Base-by-base conservation (phyloP, 352 stramenopile species). In the Phytophthora brassicae region DNA sequence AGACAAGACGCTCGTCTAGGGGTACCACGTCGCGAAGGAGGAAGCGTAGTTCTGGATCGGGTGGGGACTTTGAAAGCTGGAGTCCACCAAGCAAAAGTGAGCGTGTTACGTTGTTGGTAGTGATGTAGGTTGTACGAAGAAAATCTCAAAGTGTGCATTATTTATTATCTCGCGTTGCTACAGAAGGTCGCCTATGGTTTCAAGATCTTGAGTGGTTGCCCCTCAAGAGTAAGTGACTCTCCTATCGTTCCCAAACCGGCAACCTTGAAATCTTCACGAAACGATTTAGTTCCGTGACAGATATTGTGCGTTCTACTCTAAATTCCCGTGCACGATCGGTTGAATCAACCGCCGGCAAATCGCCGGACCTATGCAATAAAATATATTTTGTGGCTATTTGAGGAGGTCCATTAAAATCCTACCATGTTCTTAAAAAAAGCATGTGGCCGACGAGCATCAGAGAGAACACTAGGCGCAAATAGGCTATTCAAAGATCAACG, bases 31-130 rank as follows among this genome's bases (percentile, higher is more conserved):
- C 29, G 45, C 46, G 29, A 19, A 9, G 26, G 29, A 53, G 46
- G 46, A 53, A 43, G 46, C 24, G n/a, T 43, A 53, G 28, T 38
- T 13, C 28, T 43, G 29, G 28, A 53, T 53, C 46, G 28, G 46
- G 46, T 29, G 46, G 46, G 29, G 16, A 29, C 17, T 29, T 53
- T 53, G 41, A 29, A 53, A 17, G 46, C 11, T 36, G 46, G 46
- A 42, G 28, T 43, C n/a, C 29, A 8, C 4, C 31, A 2, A 13
- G 31, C 8, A 4, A 13, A 7, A 36, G 31, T 13, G 4, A 8
- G 31, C 31, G 11, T 36, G 2, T 36, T 14, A 36, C 31, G 31
- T 36, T 13, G 31, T 36, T 36, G 8, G 31, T 13, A 2, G 2
- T 36, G 6, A 9, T 2, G 11, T 36, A 13, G 16, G 31, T 13